A percentile compares a stretch with the other conserved stretches of the same genome.
phyloP scores from a whole-genome alignment of 805 yeast genomes.

The Starmerella geochares region DNA sequence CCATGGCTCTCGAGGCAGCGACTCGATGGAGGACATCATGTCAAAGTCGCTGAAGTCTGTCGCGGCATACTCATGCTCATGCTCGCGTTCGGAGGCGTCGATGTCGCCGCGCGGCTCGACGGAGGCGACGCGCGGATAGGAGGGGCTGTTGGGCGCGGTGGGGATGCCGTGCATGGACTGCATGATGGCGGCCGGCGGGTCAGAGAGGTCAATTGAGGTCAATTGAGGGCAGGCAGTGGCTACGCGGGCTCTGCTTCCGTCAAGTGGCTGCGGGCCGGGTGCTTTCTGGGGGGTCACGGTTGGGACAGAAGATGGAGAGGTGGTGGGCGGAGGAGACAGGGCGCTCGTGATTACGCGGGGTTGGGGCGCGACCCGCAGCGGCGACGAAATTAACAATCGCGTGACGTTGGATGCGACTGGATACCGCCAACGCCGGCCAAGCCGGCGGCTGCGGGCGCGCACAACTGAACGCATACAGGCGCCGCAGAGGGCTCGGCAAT shows the following conservation, averaged over 20 bases:
- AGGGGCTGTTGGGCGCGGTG: slow-evolving; percentile 18
- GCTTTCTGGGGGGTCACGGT: background rate
- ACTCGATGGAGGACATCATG: slow-evolving; percentile 17
- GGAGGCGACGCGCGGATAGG: background rate
- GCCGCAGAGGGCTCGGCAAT: too few species aligned
- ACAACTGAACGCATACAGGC: too few species aligned
- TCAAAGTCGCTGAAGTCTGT: slow-evolving; percentile 15
- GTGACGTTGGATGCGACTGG: background rate
- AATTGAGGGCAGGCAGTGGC: background rate
- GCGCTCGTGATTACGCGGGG: background rate
- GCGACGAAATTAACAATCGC: background rate
- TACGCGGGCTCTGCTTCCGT: background rate
- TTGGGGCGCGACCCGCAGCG: background rate
- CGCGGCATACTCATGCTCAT: background rate
- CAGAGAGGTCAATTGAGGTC: background rate
- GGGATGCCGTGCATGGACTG: slow-evolving; percentile 12
- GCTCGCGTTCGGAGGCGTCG: background rate
- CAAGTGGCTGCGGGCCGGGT: background rate
- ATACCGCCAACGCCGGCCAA: background rate
- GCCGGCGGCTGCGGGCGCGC: background rate
- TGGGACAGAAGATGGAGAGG: background rate
- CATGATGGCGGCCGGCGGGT: background rate
- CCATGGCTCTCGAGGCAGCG: slow-evolving; percentile 10
- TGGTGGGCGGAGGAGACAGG: background rate
- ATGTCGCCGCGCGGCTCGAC: background rate